A percentile compares a stretch with the other conserved stretches of the same genome.
Conservation (phyloP, 2,329 filamentous ascomycete species). For the Penicillium expansum region DNA sequence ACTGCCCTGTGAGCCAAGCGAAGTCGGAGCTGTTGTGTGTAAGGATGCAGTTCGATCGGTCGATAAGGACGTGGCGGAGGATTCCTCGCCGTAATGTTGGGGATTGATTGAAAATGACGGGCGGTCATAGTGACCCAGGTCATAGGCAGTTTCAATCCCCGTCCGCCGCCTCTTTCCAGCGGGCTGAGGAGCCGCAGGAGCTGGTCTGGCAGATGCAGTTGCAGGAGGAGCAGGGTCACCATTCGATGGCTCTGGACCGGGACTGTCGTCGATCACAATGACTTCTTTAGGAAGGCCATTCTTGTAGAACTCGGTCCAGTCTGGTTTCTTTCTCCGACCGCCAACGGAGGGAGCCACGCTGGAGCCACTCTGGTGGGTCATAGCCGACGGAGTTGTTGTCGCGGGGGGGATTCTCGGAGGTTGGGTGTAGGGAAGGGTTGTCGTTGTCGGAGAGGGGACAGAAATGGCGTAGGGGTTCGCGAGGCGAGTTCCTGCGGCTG, state of each 20-base stretch:
- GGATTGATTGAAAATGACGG: conserved; percentile 71
- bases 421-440: conserved; percentile 34
- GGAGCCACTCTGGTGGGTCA: conserved; percentile 40
- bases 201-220: conserved; percentile 24
- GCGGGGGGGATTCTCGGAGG: conserved; percentile 39
- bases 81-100: conserved; percentile 64
- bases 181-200: conserved; percentile 40
- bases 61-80: conserved; percentile 69
- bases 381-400: conserved; percentile 35
- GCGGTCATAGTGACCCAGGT: conserved; percentile 69
- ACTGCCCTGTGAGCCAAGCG: conserved; percentile 65
- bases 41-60: conserved; percentile 81
- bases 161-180: conserved; percentile 72
- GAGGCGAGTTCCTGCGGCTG: conserved; percentile 41
- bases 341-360: conserved; percentile 41
- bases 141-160: conserved; percentile 59
- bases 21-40: conserved; percentile 86
- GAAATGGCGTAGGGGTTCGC: conserved; percentile 45
- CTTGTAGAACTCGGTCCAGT: conserved; percentile 79
- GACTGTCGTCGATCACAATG: conserved; percentile 74
- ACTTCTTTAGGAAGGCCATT: conserved; percentile 81
- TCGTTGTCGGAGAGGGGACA: conserved; percentile 33
- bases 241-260: conserved; percentile 45
- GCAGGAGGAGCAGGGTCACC: conserved; percentile 21
- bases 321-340: conserved; percentile 56